Evolutionary conservation across 495 filamentous ascomycete species (phyloP).

Genomic region (Tetracladium marchalianum): DNA sequence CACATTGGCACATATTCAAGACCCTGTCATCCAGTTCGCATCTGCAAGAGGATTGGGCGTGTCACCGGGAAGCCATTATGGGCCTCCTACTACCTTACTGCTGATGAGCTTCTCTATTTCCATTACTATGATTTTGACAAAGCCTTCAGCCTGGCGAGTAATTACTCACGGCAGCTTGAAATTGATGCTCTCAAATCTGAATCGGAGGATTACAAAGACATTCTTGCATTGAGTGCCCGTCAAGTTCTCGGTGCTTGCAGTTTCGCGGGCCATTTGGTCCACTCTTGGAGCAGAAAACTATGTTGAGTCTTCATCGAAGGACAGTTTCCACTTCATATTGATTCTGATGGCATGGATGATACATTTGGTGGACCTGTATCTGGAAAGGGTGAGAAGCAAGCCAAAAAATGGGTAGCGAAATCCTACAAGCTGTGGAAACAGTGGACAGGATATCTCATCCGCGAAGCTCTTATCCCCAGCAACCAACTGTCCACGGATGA

Average conservation of each 20-base stretch:
- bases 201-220: constrained; percentile 71
- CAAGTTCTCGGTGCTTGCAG: constrained; percentile 85
- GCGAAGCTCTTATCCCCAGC: constrained; percentile 68
- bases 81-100: constrained; percentile 60
- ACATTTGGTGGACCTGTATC: constrained; percentile 22
- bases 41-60: constrained; percentile 66
- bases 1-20: constrained; percentile 74
- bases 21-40: constrained; percentile 81
- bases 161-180: constrained; percentile 73
- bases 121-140: constrained; percentile 67
- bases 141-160: constrained; percentile 51
- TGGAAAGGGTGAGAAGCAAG: constrained; percentile 38
- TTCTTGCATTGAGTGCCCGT: constrained; percentile 79
- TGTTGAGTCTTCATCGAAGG: constrained; percentile 1
- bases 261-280: constrained; percentile 52
- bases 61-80: constrained; percentile 87
- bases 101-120: constrained; percentile 56
- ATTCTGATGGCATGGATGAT: constrained; percentile 35
- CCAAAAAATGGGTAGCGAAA: constrained; percentile 37
- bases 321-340: constrained; percentile 15
- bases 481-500: constrained; percentile 91
- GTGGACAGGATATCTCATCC: constrained; percentile 81
- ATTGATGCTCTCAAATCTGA: constrained; percentile 63
- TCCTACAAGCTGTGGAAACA: constrained; percentile 72
- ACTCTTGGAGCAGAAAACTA: constrained; percentile 5